phyloP scores from a whole-genome alignment of 163 green algal genomes.

The Scenedesmus sp. region DNA sequence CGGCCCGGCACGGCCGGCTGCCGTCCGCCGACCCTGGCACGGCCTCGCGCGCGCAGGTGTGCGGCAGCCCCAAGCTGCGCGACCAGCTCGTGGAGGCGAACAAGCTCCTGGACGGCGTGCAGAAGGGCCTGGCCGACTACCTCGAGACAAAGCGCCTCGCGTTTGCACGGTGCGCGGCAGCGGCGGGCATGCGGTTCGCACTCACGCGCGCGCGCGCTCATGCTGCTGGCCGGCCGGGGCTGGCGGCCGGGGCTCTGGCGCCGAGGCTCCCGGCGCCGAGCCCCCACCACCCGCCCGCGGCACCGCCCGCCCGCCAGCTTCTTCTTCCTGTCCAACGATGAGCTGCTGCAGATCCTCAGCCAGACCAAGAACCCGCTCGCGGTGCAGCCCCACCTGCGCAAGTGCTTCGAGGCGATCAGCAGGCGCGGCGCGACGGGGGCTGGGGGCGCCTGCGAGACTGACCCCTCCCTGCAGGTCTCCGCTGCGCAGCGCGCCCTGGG shows the following conservation, averaged over 20 bases:
- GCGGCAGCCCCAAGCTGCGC: conserved; percentile 12
- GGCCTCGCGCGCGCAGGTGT: background rate
- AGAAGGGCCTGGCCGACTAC: conserved; percentile 88
- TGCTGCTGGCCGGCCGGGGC: background rate
- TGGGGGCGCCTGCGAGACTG: no score
- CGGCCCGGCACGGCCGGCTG: no score
- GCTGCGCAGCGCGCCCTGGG: no score
- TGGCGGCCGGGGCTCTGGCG: no score
- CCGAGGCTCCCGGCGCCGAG: no score
- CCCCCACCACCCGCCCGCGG: no score
- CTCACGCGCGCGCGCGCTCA: no score
- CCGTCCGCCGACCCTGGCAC: no score
- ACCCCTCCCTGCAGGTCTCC: no score
- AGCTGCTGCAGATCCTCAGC: conserved; percentile 86
- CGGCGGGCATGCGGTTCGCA: no score
- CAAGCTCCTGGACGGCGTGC: conserved; percentile 85
- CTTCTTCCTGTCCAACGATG: conserved; percentile 80
- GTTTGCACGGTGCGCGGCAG: conserved; percentile 60
- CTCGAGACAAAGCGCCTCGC: conserved; percentile 84
- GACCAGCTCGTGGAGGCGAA: conserved; percentile 68
- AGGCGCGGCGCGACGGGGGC: no score
- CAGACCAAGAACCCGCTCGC: conserved; percentile 84
- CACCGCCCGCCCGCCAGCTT: no score
- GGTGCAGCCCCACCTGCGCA: conserved; percentile 86
- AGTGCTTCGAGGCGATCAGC: conserved; percentile 84